These are phyloP conservation scores for Trichoderma brevicompactum DNA, from an alignment of 2,329 filamentous ascomycete species.

Conservation along the genomic window DNA sequence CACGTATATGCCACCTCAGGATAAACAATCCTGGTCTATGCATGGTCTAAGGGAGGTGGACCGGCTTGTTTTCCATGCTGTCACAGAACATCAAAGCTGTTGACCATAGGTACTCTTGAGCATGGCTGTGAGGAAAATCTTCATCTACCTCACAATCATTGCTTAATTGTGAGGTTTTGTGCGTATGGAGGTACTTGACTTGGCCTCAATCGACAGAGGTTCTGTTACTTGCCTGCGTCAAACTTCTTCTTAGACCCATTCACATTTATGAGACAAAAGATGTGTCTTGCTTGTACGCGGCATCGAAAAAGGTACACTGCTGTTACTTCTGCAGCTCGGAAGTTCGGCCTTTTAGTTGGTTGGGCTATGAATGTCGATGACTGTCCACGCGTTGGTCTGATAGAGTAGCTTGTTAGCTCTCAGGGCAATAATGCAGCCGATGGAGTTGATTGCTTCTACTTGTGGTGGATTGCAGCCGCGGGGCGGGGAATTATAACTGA, in stretches of 20 bases:
- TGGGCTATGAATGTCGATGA: background rate
- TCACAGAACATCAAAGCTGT: background rate
- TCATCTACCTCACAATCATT: background rate
- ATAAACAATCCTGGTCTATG: background rate
- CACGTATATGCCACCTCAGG: background rate
- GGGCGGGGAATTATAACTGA: background rate
- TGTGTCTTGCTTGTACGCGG: background rate
- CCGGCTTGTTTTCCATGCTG: background rate
- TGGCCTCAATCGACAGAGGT: background rate
- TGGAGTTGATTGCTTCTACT: background rate
- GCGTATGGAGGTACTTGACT: background rate
- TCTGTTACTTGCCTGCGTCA: background rate
- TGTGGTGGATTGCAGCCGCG: background rate
- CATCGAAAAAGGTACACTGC: background rate
- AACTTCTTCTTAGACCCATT: background rate
- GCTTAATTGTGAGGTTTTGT: background rate
- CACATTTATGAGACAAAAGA: background rate
- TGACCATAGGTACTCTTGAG: background rate
- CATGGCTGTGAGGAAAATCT: background rate
- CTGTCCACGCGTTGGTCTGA: background rate
- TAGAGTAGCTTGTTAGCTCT: background rate
- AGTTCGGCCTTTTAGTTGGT: background rate
- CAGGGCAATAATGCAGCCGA: background rate
- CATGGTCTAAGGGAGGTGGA: background rate
- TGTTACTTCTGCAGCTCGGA: background rate